These are phyloP conservation scores for Hirschioporus abietinus DNA, from an alignment of 768 basidiomycete genomes.

Conservation along the genomic window DNA sequence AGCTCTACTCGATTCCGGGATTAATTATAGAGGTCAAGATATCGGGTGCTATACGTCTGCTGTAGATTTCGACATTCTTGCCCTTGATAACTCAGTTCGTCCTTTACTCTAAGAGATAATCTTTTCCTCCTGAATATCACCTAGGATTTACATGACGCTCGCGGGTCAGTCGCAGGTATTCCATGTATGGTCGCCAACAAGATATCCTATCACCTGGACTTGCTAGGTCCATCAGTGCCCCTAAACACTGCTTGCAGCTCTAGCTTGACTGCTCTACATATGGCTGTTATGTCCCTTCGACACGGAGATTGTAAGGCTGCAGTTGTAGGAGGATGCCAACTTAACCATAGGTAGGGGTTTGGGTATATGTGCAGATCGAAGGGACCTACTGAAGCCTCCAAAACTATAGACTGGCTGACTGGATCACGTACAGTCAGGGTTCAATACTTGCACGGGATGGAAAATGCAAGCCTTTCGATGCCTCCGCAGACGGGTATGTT, in stretches of 20 bases:
- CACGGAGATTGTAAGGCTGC: conserved; percentile 44
- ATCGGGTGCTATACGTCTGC: background rate
- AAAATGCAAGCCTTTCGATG: conserved; percentile 41
- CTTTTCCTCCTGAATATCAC: background rate
- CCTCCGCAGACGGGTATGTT: conserved; percentile 35
- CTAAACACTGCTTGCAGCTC: conserved; percentile 49
- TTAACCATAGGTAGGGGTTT: conserved; percentile 31
- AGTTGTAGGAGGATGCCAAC: conserved; percentile 37
- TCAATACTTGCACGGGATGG: conserved; percentile 35
- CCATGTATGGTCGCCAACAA: conserved; percentile 35
- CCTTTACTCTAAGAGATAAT: background rate
- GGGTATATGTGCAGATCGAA: conserved; percentile 4
- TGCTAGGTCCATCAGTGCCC: conserved; percentile 44
- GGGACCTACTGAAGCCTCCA: background rate
- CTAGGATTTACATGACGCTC: conserved; percentile 30
- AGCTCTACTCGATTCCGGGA: background rate
- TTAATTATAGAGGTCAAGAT: background rate
- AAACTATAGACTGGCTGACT: conserved; percentile 14
- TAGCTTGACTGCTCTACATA: conserved; percentile 38
- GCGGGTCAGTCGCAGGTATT: conserved; percentile 28
- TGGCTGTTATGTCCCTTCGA: conserved; percentile 39
- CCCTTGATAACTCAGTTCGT: background rate
- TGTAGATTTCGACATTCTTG: background rate
- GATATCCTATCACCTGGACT: conserved; percentile 30
- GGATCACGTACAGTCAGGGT: conserved; percentile 32